phyloP scores from a whole-genome alignment of 768 basidiomycete genomes.

The Termitomyces sp. region DNA sequence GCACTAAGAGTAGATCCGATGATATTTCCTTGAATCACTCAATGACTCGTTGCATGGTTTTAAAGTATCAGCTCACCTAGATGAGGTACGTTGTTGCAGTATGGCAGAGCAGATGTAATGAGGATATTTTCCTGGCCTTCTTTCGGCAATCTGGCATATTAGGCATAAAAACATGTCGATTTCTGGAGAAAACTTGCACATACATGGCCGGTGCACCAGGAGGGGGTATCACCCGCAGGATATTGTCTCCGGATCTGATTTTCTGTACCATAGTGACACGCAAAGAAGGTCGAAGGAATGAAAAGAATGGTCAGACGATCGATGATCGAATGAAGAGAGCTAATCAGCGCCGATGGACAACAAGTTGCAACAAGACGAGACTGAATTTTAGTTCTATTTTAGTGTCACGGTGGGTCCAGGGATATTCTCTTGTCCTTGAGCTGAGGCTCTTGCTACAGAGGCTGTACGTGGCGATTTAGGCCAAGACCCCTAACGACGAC shows the following conservation, averaged over 20 bases:
- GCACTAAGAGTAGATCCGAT: constrained; percentile 96
- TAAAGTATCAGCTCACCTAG: constrained; percentile 53
- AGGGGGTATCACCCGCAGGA: constrained; percentile 44
- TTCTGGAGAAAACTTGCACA: constrained; percentile 13
- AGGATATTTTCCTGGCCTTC: constrained; percentile 84
- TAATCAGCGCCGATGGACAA: constrained; percentile 10
- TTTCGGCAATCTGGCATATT: constrained; percentile 52
- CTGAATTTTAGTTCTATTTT: no score
- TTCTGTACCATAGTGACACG: constrained; percentile 37
- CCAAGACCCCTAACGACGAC: background rate
- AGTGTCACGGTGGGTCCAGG: background rate
- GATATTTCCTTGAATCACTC: constrained; percentile 57
- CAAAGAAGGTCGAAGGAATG: background rate
- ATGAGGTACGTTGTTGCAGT: constrained; percentile 97
- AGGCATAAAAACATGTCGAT: constrained; percentile 8
- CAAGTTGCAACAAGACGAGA: constrained; percentile 18
- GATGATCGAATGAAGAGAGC: constrained; percentile 5
- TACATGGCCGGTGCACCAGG: constrained; percentile 51
- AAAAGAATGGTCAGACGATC: constrained; percentile 7
- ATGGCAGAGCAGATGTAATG: constrained; percentile 93
- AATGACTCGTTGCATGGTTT: constrained; percentile 9
- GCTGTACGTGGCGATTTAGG: background rate
- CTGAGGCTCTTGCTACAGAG: background rate
- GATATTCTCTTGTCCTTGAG: background rate
- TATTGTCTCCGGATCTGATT: constrained; percentile 43